These are phyloP conservation scores for Botrytis paeoniae DNA, from an alignment of 2,329 filamentous ascomycete genomes.

Conservation along the genomic window DNA sequence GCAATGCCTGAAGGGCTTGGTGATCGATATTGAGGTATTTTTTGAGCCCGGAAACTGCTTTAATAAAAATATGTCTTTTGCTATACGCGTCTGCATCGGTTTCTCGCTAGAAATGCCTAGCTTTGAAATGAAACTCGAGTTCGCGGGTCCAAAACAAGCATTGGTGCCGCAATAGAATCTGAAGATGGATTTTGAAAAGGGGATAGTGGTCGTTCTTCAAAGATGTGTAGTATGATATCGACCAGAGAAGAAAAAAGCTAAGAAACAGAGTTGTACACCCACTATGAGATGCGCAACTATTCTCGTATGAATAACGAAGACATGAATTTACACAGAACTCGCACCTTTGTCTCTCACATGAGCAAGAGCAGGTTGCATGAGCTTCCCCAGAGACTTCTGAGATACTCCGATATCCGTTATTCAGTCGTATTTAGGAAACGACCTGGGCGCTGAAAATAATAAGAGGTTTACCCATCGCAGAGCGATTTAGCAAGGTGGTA, in stretches of 20 bases:
- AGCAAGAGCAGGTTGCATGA: not conserved
- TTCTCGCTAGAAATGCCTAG: not conserved
- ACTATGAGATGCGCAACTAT: not conserved
- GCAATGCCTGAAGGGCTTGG: not conserved
- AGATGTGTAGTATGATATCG: not conserved
- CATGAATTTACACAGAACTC: not conserved
- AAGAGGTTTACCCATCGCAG: not conserved
- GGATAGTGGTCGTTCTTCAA: not conserved
- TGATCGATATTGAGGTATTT: not conserved
- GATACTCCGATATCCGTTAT: not conserved
- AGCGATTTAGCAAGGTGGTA: not conserved
- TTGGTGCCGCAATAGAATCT: not conserved
- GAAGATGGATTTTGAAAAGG: not conserved
- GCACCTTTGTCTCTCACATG: not conserved
- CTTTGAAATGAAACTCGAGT: not conserved
- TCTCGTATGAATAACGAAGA: not conserved
- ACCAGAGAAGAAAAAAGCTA: not conserved
- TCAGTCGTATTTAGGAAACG: not conserved
- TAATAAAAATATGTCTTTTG: not conserved
- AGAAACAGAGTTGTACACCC: not conserved
- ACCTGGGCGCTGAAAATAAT: not conserved
- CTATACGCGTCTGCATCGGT: not conserved
- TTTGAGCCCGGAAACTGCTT: no score
- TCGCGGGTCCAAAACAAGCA: not conserved
- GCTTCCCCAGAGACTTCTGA: not conserved